Conservation (phyloP, 352 stramenopile species). For the Pythium aristosporum region DNA sequence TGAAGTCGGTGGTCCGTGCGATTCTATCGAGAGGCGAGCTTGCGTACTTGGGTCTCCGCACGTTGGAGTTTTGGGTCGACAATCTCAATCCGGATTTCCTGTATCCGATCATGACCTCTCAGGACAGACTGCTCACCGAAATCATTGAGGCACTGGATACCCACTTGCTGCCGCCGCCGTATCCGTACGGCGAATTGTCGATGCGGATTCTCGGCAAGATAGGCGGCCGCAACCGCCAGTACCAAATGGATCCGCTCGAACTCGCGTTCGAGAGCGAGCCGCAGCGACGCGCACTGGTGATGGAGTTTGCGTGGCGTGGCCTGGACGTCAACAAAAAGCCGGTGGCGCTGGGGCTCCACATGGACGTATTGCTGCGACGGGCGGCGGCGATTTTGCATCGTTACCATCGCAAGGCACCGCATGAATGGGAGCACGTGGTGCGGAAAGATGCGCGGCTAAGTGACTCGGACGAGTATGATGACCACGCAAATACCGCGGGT, state of each 20-base stretch:
- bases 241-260: slow-evolving; percentile 82
- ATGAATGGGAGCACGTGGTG: slow-evolving; percentile 52
- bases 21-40: slow-evolving; percentile 95
- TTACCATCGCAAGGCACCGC: slow-evolving; percentile 53
- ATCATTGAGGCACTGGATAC: slow-evolving; percentile 95
- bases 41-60: slow-evolving; percentile 93
- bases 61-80: slow-evolving; percentile 98
- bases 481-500: slow-evolving; percentile 25
- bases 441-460: slow-evolving; percentile 62
- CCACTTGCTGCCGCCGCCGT: slow-evolving; percentile 95
- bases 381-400: slow-evolving; percentile 52
- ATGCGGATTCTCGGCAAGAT: slow-evolving; percentile 98
- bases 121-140: slow-evolving; percentile 88
- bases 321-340: not conserved
- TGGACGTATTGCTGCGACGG: slow-evolving; percentile 54
- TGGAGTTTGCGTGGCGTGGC: slow-evolving; percentile 51
- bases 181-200: slow-evolving; percentile 95
- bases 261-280: slow-evolving; percentile 47
- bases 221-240: slow-evolving; percentile 90
- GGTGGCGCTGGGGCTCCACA: slow-evolving; percentile 32
- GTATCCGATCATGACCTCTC: slow-evolving; percentile 91
- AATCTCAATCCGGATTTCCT: slow-evolving; percentile 98
- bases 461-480: slow-evolving; percentile 69
- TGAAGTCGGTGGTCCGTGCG: slow-evolving; percentile 94
- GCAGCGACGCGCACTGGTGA: slow-evolving; percentile 44